Percentiles rank a stretch among this genome's conserved stretches.
Conservation (phyloP, 768 basidiomycete genomes). For the Sarcodon aspratus region DNA sequence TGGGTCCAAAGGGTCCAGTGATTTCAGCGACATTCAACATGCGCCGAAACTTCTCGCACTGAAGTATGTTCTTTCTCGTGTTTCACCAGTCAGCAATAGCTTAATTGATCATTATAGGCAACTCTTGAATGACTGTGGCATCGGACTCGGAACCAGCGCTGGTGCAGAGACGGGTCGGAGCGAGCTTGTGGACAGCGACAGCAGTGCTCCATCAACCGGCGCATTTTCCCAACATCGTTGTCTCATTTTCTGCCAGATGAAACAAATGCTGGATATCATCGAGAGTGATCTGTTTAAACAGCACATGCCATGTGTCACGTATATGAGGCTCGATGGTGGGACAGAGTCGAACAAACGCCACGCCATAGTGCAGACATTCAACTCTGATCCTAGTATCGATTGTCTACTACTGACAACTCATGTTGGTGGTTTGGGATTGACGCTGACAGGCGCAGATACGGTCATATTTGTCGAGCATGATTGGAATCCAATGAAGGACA, state of each 20-base stretch:
- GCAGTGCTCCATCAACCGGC: slow-evolving; percentile 27
- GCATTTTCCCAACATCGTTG: slow-evolving; percentile 93
- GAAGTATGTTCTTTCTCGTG: slow-evolving; percentile 45
- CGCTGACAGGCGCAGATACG: slow-evolving; percentile 95
- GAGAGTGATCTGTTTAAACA: slow-evolving; percentile 86
- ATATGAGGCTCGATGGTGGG: slow-evolving; percentile 94
- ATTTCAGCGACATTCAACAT: slow-evolving; percentile 71
- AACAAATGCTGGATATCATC: slow-evolving; percentile 97
- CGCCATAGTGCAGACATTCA: slow-evolving; percentile 96
- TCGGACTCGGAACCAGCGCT: slow-evolving; percentile 43
- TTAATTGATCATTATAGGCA: slow-evolving; percentile 42
- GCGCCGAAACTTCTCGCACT: slow-evolving; percentile 91
- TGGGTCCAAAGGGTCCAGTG: slow-evolving; percentile 28
- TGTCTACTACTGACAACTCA: slow-evolving; percentile 92
- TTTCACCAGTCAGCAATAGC: not conserved
- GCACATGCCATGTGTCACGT: slow-evolving; percentile 92
- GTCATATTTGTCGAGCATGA: slow-evolving; percentile 99
- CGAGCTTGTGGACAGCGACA: slow-evolving; percentile 50
- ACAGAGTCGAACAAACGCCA: slow-evolving; percentile 93
- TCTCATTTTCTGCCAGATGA: slow-evolving; percentile 98
- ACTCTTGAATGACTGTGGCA: slow-evolving; percentile 89
- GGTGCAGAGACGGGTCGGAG: slow-evolving; percentile 50
- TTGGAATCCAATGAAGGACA: slow-evolving; percentile 99
- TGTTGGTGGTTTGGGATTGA: slow-evolving; percentile 92
- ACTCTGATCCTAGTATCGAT: slow-evolving; percentile 94